A percentile compares a stretch with the other conserved stretches of the same genome.
phyloP scores from a whole-genome alignment of 106 monocot genomes.

The Dendrobium huoshanense region DNA sequence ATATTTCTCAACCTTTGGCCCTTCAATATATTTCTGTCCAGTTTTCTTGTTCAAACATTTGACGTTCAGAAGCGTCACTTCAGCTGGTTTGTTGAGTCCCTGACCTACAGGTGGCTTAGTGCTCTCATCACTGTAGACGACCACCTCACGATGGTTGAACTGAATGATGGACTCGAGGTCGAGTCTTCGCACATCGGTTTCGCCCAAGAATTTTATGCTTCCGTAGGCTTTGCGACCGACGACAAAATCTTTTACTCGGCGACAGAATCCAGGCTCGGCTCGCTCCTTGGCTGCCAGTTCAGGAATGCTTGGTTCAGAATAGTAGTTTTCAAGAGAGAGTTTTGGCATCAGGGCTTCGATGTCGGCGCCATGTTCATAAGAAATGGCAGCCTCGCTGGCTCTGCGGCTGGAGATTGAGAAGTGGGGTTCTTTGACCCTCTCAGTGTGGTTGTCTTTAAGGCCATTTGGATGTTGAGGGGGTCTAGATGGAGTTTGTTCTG shows the following conservation, averaged over 20 bases:
- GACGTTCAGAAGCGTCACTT: slow-evolving; percentile 81
- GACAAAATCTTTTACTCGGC: slow-evolving; percentile 69
- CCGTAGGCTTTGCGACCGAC: slow-evolving; percentile 77
- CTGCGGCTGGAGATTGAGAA: slow-evolving; percentile 26
- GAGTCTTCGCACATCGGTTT: slow-evolving; percentile 75
- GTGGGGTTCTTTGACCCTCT: slow-evolving; percentile 17
- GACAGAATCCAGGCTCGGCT: slow-evolving; percentile 64
- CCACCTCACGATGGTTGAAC: slow-evolving; percentile 84
- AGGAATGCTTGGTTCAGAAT: slow-evolving; percentile 57
- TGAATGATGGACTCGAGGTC: slow-evolving; percentile 79
- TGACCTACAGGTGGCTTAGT: slow-evolving; percentile 80
- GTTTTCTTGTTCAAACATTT: slow-evolving; percentile 84
- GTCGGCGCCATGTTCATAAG: slow-evolving; percentile 46
- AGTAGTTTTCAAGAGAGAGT: slow-evolving; percentile 65
- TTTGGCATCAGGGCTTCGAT: slow-evolving; percentile 71
- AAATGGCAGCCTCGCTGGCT: slow-evolving; percentile 45
- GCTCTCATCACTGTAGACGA: slow-evolving; percentile 75
- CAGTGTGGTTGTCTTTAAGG: slow-evolving; percentile 9
- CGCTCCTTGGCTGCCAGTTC: slow-evolving; percentile 86
- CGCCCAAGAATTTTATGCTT: slow-evolving; percentile 72
- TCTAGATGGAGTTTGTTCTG: slow-evolving; percentile 13
- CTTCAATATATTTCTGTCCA: slow-evolving; percentile 57
- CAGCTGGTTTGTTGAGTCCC: slow-evolving; percentile 89
- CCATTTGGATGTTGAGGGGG: slow-evolving; percentile 25
- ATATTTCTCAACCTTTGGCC: slow-evolving; percentile 67